Evolutionary conservation across 192 early-diverging fungal genomes (phyloP).

Genomic region (Piromyces sp.): DNA sequence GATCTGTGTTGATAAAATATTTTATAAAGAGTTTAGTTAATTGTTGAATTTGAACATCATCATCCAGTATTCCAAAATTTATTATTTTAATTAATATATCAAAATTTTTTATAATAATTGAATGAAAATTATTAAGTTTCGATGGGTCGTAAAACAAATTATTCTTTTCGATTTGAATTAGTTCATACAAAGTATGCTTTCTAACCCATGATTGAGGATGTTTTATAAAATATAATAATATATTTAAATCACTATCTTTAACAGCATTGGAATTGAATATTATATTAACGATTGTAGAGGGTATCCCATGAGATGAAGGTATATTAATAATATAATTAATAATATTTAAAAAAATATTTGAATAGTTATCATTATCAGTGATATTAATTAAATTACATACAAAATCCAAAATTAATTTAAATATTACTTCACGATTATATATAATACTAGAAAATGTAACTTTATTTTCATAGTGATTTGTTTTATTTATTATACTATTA

Average conservation of each 20-base stretch:
- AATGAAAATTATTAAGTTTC: background rate
- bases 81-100: background rate
- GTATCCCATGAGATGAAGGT: background rate
- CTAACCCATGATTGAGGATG: background rate
- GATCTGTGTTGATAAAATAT: background rate
- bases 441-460: background rate
- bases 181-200: background rate
- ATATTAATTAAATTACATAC: background rate
- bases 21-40: background rate
- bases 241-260: background rate
- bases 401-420: background rate
- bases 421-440: background rate
- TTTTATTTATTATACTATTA: background rate
- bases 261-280: background rate
- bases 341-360: background rate
- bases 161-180: background rate
- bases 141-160: background rate
- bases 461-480: background rate
- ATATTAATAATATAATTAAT: background rate
- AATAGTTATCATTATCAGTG: background rate
- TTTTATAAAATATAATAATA: background rate
- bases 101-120: background rate
- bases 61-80: background rate
- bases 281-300: background rate
- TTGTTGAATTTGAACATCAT: background rate